Evolutionary conservation across 805 yeast genomes (phyloP).

Genomic region (Starmerella etchellsii): DNA sequence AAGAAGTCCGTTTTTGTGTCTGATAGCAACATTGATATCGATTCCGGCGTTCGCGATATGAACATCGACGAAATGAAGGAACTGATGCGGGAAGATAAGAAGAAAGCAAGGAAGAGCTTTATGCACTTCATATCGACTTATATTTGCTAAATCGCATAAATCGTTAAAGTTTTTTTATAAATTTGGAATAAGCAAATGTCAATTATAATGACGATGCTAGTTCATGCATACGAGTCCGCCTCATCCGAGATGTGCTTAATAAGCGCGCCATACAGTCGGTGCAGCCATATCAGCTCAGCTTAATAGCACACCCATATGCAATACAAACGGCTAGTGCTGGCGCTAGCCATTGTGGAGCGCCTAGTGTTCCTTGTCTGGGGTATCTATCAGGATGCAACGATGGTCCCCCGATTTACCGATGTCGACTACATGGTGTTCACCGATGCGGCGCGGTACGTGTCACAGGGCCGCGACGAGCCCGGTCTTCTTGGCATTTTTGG

Average conservation of each 20-base stretch:
- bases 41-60: constrained; percentile 50
- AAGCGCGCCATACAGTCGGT: no score
- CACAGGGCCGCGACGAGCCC: constrained; percentile 27
- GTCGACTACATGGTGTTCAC: constrained; percentile 88
- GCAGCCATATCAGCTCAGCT: no score
- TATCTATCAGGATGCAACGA: constrained; percentile 65
- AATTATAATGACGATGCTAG: no score
- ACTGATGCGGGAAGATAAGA: no score
- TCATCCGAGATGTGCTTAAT: no score
- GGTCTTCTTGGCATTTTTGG: background rate
- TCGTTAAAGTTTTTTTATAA: no score
- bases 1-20: constrained; percentile 31
- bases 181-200: no score
- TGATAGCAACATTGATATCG: constrained; percentile 42
- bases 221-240: no score
- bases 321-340: constrained; percentile 14
- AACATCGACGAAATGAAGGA: no score
- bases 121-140: no score
- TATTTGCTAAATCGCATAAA: no score
- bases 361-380: constrained; percentile 64
- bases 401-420: constrained; percentile 81
- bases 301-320: background rate
- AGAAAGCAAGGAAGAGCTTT: no score
- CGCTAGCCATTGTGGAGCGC: constrained; percentile 30
- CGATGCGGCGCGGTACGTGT: constrained; percentile 72